Base-by-base conservation (phyloP, 441 rosid species). In the Hypseocharis bilobata region DNA sequence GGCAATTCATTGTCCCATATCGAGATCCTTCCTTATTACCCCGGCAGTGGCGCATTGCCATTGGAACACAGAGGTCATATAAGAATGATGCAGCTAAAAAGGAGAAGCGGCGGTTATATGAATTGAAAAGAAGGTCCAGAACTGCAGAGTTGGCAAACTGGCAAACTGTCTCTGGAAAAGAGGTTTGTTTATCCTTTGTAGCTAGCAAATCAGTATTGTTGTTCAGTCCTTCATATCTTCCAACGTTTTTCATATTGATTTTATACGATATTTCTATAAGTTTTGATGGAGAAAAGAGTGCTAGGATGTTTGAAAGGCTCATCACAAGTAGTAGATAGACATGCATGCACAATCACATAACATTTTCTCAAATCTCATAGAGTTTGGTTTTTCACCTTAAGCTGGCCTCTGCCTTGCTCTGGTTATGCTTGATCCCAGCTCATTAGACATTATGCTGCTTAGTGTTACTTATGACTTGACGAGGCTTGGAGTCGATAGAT, bases 11-110 rank as follows among this genome's bases (percentile, higher is more conserved):
- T 40, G 88, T 94, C 69, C 99, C 96, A 25, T 81, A 91, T 74
- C 81, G 96, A 74, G 97, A 94, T 76, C 97, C 97, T 74, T 81
- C 96, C 55, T 76, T 79, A 63, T 79, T 94, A 69, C 89, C 88
- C 45, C 82, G 96, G 51, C 99, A 94, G 67, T 88, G 84, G 92
- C 92, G 94, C 64, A 83, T 77, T 72, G 94, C 99, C 78, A 80
- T 88, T 79, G 97, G 99, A 75, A 89, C 87, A 73, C 97, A 88
- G 78, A 94, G 72, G 78, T 94, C 92, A 63, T 94, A 91, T 77
- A 94, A 91, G 77, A 78, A 60, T 65, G 90, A 85, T 80, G 88
- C 75, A 38, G 85, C 72, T 56, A 81, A 80, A 76, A 91, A 83
- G 78, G 91, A 86, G 84, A 94, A 83, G 80, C 83, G 97, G 47